Percentiles rank a stretch among this genome's conserved stretches.
phyloP scores from a whole-genome alignment of 1,284 basidiomycete species.

The Moniliella sp. region DNA sequence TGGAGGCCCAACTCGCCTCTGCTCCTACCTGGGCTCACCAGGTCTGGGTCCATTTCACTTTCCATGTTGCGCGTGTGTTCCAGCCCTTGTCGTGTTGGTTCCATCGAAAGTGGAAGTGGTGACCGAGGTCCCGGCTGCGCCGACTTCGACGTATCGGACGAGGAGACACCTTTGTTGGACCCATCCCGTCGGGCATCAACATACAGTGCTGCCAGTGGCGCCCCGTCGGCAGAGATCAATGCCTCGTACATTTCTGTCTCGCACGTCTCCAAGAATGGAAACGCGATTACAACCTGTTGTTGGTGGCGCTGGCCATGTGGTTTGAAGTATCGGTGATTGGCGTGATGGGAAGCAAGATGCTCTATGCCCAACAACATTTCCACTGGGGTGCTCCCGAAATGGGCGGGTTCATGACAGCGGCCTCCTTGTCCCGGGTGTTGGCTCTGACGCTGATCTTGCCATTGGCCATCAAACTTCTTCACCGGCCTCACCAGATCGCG shows the following conservation, averaged over 20 bases:
- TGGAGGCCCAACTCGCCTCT: slow-evolving; percentile 3
- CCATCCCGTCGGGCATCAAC: slow-evolving; percentile 4
- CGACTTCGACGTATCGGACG: not conserved
- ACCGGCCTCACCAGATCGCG: slow-evolving; percentile 13
- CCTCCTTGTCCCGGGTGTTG: slow-evolving; percentile 17
- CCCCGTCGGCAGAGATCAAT: slow-evolving; percentile 4
- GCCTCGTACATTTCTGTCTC: slow-evolving; percentile 24
- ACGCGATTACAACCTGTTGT: slow-evolving; percentile 21
- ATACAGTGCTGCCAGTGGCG: not conserved
- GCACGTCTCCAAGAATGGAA: slow-evolving; percentile 5
- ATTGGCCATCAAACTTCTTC: slow-evolving; percentile 17
- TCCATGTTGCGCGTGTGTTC: slow-evolving; percentile 4
- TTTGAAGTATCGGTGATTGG: slow-evolving; percentile 18
- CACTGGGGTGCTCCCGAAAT: slow-evolving; percentile 22
- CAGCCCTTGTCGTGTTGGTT: slow-evolving; percentile 16
- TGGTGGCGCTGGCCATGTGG: slow-evolving; percentile 22
- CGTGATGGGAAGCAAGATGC: slow-evolving; percentile 23
- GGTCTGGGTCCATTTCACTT: not conserved
- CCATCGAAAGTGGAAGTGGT: slow-evolving; percentile 8
- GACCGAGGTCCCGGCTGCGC: not conserved
- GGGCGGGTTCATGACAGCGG: slow-evolving; percentile 22
- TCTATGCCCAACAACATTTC: slow-evolving; percentile 23
- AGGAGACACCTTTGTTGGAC: slow-evolving; percentile 1
- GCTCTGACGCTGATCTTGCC: slow-evolving; percentile 20
- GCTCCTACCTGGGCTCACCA: not conserved